Percentiles rank a stretch among this genome's conserved stretches.
These are phyloP conservation scores for Jimgerdemannia flammicorona DNA, from an alignment of 192 early-diverging fungal genomes.

Conservation along the genomic window DNA sequence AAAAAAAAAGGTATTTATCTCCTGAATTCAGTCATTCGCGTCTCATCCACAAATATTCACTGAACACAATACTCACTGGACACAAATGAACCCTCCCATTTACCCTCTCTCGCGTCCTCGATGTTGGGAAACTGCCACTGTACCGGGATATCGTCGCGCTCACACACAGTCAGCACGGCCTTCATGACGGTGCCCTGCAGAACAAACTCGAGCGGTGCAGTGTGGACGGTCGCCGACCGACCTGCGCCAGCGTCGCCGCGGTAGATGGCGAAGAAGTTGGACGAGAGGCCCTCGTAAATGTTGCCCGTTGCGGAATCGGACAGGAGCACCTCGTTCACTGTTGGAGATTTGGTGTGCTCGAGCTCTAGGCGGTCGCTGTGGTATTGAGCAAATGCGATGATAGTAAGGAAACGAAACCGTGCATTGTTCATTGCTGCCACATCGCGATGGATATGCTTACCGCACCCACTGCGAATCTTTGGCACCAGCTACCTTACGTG, in stretches of 20 bases:
- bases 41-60: neutral
- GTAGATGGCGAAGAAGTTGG: conserved; percentile 61
- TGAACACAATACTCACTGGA: conserved; percentile 42
- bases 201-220: conserved; percentile 56
- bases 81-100: conserved; percentile 68
- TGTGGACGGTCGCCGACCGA: conserved; percentile 25
- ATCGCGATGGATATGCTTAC: conserved; percentile 19
- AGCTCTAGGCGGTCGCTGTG: conserved; percentile 48
- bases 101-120: conserved; percentile 23
- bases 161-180: conserved; percentile 53
- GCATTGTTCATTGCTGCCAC: conserved; percentile 63
- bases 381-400: conserved; percentile 5
- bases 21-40: neutral
- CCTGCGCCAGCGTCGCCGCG: conserved; percentile 20
- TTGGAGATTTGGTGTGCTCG: conserved; percentile 31
- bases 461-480: conserved; percentile 78
- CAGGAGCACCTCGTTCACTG: conserved; percentile 59
- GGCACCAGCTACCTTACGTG: conserved; percentile 44
- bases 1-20: neutral
- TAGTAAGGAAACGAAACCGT: conserved; percentile 56
- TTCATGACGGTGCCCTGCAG: conserved; percentile 64
- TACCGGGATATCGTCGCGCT: conserved; percentile 45
- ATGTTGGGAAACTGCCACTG: conserved; percentile 50
- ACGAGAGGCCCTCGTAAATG: conserved; percentile 66
- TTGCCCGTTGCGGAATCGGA: conserved; percentile 45